Evolutionary conservation across 1,284 basidiomycete genomes (phyloP).

Genomic region (Sphaerobolus stellatus): DNA sequence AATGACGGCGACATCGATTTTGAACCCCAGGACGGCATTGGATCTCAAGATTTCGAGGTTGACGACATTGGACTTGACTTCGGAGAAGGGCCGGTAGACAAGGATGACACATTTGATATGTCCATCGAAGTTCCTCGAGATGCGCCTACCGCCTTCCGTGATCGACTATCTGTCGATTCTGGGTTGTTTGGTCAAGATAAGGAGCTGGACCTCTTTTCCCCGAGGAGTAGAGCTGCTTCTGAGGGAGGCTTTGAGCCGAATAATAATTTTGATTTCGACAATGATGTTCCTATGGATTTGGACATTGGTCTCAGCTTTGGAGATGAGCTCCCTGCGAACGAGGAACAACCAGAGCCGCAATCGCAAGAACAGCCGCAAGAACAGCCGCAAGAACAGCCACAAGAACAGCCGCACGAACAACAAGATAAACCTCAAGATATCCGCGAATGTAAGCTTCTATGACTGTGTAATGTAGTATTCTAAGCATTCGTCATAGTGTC

Average conservation of each 20-base stretch:
- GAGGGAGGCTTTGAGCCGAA: conserved; percentile 62
- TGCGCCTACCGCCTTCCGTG: conserved; percentile 46
- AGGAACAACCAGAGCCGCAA: conserved; percentile 30
- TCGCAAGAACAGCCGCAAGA: too few relatives aligned
- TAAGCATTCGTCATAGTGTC: conserved; percentile 43
- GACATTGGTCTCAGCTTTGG: conserved; percentile 75
- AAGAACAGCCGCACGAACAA: conserved; percentile 46
- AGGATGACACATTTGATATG: conserved; percentile 50
- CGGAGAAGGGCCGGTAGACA: conserved; percentile 49
- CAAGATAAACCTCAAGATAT: conserved; percentile 24
- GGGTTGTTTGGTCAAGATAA: conserved; percentile 45
- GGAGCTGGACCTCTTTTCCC: conserved; percentile 61
- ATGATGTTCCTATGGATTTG: conserved; percentile 54
- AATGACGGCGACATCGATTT: conserved; percentile 59
- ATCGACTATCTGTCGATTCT: conserved; percentile 60
- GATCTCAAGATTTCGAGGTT: conserved; percentile 79
- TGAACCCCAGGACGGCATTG: conserved; percentile 74
- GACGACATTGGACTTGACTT: conserved; percentile 69
- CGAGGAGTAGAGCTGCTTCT: conserved; percentile 59
- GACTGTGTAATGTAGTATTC: too few relatives aligned
- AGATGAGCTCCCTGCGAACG: conserved; percentile 36
- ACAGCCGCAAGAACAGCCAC: not conserved
- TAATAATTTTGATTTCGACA: conserved; percentile 39
- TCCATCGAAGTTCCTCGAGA: conserved; percentile 78
- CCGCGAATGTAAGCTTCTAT: conserved; percentile 65